Evolutionary conservation across 164 flowering plant species (phyloP).

Genomic region (Vitis riparia): DNA sequence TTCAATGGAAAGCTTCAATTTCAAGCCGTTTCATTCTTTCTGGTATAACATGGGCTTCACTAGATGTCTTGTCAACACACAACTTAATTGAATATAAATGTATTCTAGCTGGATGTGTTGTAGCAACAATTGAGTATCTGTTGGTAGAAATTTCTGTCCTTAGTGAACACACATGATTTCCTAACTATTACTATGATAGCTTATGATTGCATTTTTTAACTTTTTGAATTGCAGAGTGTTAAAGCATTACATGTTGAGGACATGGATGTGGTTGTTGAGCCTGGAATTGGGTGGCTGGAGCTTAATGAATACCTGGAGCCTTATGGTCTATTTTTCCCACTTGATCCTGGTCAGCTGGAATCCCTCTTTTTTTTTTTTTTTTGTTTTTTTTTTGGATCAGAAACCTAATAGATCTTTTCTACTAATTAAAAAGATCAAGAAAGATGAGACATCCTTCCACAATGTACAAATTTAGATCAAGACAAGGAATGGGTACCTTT

Average conservation of each 20-base stretch:
- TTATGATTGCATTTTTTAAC: not conserved
- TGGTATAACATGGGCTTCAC: too few relatives aligned
- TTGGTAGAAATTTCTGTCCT: not conserved
- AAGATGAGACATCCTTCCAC: too few relatives aligned
- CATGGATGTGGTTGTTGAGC: slow-evolving; percentile 98
- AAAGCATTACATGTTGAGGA: slow-evolving; percentile 85
- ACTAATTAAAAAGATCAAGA: too few relatives aligned
- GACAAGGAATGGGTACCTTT: too few relatives aligned
- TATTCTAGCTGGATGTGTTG: too few relatives aligned
- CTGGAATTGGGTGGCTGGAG: slow-evolving; percentile 99
- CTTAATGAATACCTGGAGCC: slow-evolving; percentile 94
- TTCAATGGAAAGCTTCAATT: too few relatives aligned
- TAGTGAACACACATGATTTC: too few relatives aligned
- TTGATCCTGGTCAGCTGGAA: slow-evolving; percentile 79
- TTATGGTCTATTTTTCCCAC: slow-evolving; percentile 92
- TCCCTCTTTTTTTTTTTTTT: not conserved
- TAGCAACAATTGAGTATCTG: not conserved
- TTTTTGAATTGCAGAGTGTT: slow-evolving; percentile 53
- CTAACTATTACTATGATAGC: not conserved
- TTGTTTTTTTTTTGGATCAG: not conserved
- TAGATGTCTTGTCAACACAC: too few relatives aligned
- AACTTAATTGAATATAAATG: too few relatives aligned
- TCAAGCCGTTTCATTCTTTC: too few relatives aligned
- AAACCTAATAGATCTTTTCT: too few relatives aligned
- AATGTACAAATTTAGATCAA: too few relatives aligned